phyloP scores from a whole-genome alignment of 1,139 yeast species.

The Meyerozyma smithsonii region DNA sequence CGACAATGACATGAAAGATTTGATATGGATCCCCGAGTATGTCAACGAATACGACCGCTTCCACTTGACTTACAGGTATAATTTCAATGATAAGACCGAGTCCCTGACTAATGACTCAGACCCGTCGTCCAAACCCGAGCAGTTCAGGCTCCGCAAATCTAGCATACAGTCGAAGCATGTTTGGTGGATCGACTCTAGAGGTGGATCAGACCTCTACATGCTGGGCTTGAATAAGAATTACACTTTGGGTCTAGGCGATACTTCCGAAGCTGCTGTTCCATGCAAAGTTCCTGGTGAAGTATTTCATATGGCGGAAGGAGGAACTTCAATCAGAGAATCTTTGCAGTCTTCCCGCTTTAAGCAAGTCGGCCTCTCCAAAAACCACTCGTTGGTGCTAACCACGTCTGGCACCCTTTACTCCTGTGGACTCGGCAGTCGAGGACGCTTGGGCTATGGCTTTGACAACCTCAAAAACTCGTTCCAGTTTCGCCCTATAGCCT shows the following conservation, averaged over 20 bases:
- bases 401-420: constrained; percentile 50
- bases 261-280: constrained; percentile 49
- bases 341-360: constrained; percentile 39
- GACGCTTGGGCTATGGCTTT: constrained; percentile 61
- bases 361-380: constrained; percentile 52
- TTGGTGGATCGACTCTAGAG: constrained; percentile 37
- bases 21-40: constrained; percentile 42
- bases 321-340: constrained; percentile 9
- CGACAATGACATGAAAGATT: constrained; percentile 37
- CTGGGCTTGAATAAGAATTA: constrained; percentile 65
- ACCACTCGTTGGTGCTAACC: constrained; percentile 61
- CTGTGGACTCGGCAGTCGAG: constrained; percentile 69
- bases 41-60: constrained; percentile 26
- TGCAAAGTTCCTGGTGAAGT: constrained; percentile 21
- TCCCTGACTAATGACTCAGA: too few species aligned
- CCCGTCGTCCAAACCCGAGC: background rate
- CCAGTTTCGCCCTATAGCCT: constrained; percentile 31
- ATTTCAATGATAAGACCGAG: too few species aligned
- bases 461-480: constrained; percentile 30
- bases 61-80: constrained; percentile 6
- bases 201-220: constrained; percentile 58
- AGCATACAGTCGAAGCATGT: constrained; percentile 5
- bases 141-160: background rate
- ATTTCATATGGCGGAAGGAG: constrained; percentile 12
- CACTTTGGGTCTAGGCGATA: constrained; percentile 66